Evolutionary conservation across 2,329 filamentous ascomycete genomes (phyloP).

Genomic region (Arthroderma uncinatum): DNA sequence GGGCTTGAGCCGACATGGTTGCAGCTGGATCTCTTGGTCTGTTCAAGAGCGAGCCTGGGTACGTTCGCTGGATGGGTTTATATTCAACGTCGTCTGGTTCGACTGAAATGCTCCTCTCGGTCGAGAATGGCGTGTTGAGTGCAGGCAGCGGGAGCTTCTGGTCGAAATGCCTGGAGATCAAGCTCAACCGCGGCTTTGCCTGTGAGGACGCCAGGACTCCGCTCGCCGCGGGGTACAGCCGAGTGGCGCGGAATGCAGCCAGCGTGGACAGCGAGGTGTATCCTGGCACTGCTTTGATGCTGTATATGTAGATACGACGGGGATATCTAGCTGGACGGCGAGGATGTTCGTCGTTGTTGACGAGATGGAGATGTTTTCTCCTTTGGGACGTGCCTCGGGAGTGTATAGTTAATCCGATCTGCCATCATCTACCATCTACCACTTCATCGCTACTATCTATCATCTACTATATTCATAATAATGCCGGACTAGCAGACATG

Average conservation of each 20-base stretch:
- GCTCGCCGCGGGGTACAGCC: constrained; percentile 24
- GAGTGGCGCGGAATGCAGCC: constrained; percentile 14
- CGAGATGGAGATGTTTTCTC: neutral
- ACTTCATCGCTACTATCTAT: too few species aligned
- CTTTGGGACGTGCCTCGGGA: neutral
- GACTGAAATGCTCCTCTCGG: constrained; percentile 43
- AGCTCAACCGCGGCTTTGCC: constrained; percentile 43
- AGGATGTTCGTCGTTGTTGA: neutral
- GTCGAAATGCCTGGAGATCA: constrained; percentile 52
- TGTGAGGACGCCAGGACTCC: constrained; percentile 38
- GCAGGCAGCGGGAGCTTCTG: constrained; percentile 44
- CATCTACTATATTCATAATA: too few species aligned
- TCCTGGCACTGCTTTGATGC: neutral
- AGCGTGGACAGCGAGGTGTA: constrained; percentile 4
- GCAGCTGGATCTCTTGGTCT: constrained; percentile 11
- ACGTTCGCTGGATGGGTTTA: constrained; percentile 30
- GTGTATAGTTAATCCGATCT: neutral
- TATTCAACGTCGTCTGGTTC: constrained; percentile 45
- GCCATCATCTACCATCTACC: neutral
- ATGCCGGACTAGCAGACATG: too few species aligned
- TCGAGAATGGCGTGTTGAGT: constrained; percentile 53
- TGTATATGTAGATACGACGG: neutral
- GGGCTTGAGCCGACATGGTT: constrained; percentile 48
- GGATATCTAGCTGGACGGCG: neutral
- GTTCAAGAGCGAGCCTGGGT: constrained; percentile 14